Conservation (phyloP, 1,284 basidiomycete species). For the Boletellus dicymbophilus region DNA sequence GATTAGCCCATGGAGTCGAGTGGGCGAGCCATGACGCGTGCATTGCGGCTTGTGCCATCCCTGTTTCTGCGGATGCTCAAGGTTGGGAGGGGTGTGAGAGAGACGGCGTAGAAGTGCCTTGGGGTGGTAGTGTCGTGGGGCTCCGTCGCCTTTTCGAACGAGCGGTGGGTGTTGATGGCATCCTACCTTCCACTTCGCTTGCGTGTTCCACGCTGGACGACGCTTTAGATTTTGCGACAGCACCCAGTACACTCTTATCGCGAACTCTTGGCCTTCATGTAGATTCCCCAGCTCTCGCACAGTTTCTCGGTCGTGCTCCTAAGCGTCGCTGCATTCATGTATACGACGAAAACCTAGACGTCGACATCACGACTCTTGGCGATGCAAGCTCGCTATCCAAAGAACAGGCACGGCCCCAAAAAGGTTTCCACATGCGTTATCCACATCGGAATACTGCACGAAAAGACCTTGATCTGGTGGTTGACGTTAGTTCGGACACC, state of each 20-base stretch:
- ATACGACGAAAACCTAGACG: slow-evolving; percentile 47
- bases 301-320: slow-evolving; percentile 62
- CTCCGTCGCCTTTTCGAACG: slow-evolving; percentile 67
- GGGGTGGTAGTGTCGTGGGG: slow-evolving; percentile 40
- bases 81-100: slow-evolving; percentile 53
- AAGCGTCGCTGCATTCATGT: slow-evolving; percentile 58
- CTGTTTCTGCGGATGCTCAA: slow-evolving; percentile 41
- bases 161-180: slow-evolving; percentile 54
- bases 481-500: slow-evolving; percentile 6
- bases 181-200: slow-evolving; percentile 10
- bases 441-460: slow-evolving; percentile 47
- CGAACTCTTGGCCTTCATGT: slow-evolving; percentile 67
- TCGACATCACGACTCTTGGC: slow-evolving; percentile 31
- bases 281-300: slow-evolving; percentile 71
- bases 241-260: slow-evolving; percentile 46
- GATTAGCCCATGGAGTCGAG: slow-evolving; percentile 64
- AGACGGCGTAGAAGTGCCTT: slow-evolving; percentile 54
- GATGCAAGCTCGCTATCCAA: slow-evolving; percentile 1
- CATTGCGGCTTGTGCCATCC: slow-evolving; percentile 62
- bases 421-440: slow-evolving; percentile 39
- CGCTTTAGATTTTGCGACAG: slow-evolving; percentile 1
- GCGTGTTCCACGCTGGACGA: slow-evolving; percentile 6
- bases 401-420: slow-evolving; percentile 27
- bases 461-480: slow-evolving; percentile 33
- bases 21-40: slow-evolving; percentile 79